A percentile compares a stretch with the other conserved stretches of the same genome.
Evolutionary conservation across 129 eudicot species (phyloP).

Genomic region (Artemisia tridentata): DNA sequence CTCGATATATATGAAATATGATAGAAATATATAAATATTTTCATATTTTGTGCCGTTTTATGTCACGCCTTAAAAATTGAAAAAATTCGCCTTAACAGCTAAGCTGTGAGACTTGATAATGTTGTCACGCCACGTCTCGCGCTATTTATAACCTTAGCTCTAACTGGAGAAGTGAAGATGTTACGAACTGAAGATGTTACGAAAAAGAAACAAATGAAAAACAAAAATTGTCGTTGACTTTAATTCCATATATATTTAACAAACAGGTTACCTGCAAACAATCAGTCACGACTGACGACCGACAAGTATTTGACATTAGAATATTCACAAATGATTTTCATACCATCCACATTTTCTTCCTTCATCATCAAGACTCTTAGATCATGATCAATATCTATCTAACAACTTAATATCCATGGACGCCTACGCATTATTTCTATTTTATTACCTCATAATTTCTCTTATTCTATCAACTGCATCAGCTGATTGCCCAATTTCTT

Average conservation of each 20-base stretch:
- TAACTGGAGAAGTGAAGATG: too few relatives aligned
- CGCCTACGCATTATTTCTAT: neutral
- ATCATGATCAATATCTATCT: neutral
- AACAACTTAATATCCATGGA: conserved; percentile 27
- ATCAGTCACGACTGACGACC: neutral
- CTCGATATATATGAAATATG: too few relatives aligned
- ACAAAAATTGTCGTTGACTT: conserved; percentile 4
- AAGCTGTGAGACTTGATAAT: too few relatives aligned
- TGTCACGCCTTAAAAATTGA: too few relatives aligned
- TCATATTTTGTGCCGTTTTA: too few relatives aligned
- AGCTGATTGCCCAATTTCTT: conserved; percentile 31
- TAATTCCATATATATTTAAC: neutral
- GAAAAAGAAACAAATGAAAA: too few relatives aligned
- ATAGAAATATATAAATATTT: too few relatives aligned
- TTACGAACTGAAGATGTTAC: too few relatives aligned
- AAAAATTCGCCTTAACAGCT: too few relatives aligned
- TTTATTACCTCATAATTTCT: conserved; percentile 17
- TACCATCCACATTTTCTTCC: conserved; percentile 2
- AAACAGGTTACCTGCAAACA: conserved; percentile 14
- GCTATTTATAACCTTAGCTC: too few relatives aligned
- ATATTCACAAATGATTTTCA: neutral
- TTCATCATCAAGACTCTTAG: neutral
- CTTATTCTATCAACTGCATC: conserved; percentile 26
- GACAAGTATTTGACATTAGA: conserved; percentile 9
- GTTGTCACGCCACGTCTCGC: too few relatives aligned